Base-by-base conservation (phyloP, 148 eudicot species). In the Linanthus parryae region DNA sequence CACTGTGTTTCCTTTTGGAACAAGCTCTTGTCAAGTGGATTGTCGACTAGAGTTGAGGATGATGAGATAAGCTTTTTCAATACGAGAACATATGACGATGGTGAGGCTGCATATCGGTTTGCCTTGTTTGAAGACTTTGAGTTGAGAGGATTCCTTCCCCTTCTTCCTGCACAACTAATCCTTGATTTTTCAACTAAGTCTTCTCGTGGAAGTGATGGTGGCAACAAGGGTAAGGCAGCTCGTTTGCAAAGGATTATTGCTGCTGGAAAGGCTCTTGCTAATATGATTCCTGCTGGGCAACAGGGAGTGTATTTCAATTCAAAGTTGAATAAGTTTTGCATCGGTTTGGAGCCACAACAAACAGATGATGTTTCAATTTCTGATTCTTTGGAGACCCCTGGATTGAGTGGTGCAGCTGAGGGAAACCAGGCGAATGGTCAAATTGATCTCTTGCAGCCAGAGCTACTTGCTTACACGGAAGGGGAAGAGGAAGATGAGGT, bases 401-500 rank as follows among this genome's bases (percentile, higher is more conserved):
- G 38, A 23, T 22, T 41, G 21, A 68, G 42, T 65, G 73, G 50
- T 38, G 17, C 13, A 1, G 46, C 48, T 35, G 66, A 62, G 55
- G 85, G 69, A 30, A 25, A 43, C 37, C 49, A 57, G 24, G 41
- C 22, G 29, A 65, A 31, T 8, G 60, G 40, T 35, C 66, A 59
- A 36, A 18, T 45, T 46, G 57, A 47, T 47, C 36, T 38, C 14
- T 22, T 51, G 34, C 62, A 67, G 44, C 68, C 77, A 24, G 61
- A 44, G 46, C 33, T 27, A 16, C 21, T 68, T 39, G 53, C 12
- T 20, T 15, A 64, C 22, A 95, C 88, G 41, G 79, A 58, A 11
- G 99, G 88, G 50, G 99, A 94, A 50, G 99, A 88, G 57, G 98
- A 84, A 46, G 95, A 90, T 42, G 99, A 94, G 70, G 96, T 73